Evolutionary conservation across 2,329 filamentous ascomycete species (phyloP).

Genomic region (Ceratocystis ficicola): DNA sequence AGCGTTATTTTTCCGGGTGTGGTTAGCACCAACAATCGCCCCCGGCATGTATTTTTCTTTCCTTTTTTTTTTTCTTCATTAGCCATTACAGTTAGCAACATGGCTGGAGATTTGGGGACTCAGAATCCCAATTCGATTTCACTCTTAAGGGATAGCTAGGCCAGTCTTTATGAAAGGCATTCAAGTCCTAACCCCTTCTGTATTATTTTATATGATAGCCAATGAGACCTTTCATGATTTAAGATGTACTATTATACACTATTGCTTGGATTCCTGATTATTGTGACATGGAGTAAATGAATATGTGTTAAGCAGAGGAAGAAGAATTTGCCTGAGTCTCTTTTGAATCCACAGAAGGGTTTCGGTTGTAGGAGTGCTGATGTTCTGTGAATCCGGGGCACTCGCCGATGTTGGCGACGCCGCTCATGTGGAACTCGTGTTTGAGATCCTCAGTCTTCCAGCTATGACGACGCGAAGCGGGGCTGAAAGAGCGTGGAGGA

Average conservation of each 20-base stretch:
- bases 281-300: background rate
- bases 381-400: constrained; percentile 36
- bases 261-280: background rate
- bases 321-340: background rate
- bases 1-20: background rate
- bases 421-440: constrained; percentile 39
- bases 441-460: constrained; percentile 44
- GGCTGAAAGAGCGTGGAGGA: background rate
- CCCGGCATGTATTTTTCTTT: constrained; percentile 7
- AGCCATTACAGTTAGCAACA: background rate
- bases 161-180: background rate
- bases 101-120: constrained; percentile 6
- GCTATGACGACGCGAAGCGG: constrained; percentile 35
- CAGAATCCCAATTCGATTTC: constrained; percentile 11
- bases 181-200: background rate
- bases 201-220: constrained; percentile 13
- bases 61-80: constrained; percentile 10
- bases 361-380: background rate
- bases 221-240: background rate
- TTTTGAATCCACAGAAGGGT: background rate
- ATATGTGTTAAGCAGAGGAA: background rate
- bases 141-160: background rate
- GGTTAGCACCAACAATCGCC: background rate
- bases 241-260: constrained; percentile 3
- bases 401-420: constrained; percentile 30